phyloP scores from a whole-genome alignment of 192 early-diverging fungal species.

The Linnemannia exigua region DNA sequence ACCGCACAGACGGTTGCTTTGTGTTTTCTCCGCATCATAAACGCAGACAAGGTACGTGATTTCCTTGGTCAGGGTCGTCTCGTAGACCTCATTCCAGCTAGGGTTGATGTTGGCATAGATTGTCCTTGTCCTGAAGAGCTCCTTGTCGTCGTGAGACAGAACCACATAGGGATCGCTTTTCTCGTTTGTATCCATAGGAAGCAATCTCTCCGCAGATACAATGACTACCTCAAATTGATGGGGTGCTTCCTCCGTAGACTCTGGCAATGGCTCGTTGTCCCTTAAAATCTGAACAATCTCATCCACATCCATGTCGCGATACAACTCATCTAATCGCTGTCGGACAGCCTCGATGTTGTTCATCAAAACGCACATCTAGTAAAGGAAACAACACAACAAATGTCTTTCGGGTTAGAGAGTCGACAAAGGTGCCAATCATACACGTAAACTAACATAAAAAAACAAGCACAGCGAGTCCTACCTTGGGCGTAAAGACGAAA shows the following conservation, averaged over 20 bases:
- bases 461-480: constrained; percentile 8
- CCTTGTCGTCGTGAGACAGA: constrained; percentile 63
- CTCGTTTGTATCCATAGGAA: constrained; percentile 72
- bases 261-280: constrained; percentile 37
- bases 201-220: constrained; percentile 74
- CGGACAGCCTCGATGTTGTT: constrained; percentile 72
- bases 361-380: constrained; percentile 69
- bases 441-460: background rate
- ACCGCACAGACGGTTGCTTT: constrained; percentile 73
- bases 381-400: background rate
- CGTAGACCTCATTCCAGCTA: constrained; percentile 87
- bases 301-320: constrained; percentile 70
- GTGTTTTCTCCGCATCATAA: constrained; percentile 68
- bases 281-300: constrained; percentile 61
- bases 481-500: constrained; percentile 67
- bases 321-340: constrained; percentile 64
- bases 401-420: background rate
- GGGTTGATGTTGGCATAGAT: constrained; percentile 80
- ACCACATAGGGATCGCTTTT: constrained; percentile 76
- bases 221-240: constrained; percentile 80
- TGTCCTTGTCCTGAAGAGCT: constrained; percentile 68
- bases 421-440: background rate
- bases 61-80: constrained; percentile 69
- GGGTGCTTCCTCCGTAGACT: constrained; percentile 45
- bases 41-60: constrained; percentile 60